Base-by-base conservation (phyloP, 1,284 basidiomycete species). In the Baeospora myosura region DNA sequence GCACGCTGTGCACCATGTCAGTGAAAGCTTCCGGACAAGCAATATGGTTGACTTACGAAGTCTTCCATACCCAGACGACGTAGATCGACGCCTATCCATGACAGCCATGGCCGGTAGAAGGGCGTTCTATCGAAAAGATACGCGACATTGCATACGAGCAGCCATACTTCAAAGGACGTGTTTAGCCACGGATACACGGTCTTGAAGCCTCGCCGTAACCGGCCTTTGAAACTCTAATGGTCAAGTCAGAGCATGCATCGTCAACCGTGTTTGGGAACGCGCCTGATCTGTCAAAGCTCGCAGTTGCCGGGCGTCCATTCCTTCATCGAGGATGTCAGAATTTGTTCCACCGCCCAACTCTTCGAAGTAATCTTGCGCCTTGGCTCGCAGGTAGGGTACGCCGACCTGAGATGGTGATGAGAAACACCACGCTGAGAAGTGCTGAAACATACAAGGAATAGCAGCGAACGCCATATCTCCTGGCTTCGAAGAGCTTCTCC, bases 41-140 rank as follows among this genome's bases (percentile, higher is more conserved):
- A 16, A 29, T 4, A 28, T 29, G n/a, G n/a, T n/a, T 14, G 18
- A 36, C 79, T 63, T 56, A 84, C 81, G 47, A 81, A 74, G 56
- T 93, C 90, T 41, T 87, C 84, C 22, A 78, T 65, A 21, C 82
- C 78, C 42, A 93, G 65, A 24, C 92, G 72, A 18, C 90, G 78
- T 16, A 95, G 61, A 54, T 92, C 86, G 11, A 96, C 71, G 5
- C 88, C 82, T 46, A 94, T 77, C 79, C 85, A 85, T 22, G 72
- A 68, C 45, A 93, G 63, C 94, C 94, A 98, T 8, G 95, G 95
- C 49, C 94, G 77, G 65, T 95, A 95, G 59, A 82, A 87, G 1
- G 85, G 77, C 8, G 86, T 92, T 57, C 74, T 76, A 50, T 91
- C 88, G 58, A 97, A 98, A 18, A 98, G 71, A 63, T 98, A 98